These are phyloP conservation scores for Kalmanozyma brasiliensis DNA, from an alignment of 1,284 basidiomycete species.

Conservation along the genomic window DNA sequence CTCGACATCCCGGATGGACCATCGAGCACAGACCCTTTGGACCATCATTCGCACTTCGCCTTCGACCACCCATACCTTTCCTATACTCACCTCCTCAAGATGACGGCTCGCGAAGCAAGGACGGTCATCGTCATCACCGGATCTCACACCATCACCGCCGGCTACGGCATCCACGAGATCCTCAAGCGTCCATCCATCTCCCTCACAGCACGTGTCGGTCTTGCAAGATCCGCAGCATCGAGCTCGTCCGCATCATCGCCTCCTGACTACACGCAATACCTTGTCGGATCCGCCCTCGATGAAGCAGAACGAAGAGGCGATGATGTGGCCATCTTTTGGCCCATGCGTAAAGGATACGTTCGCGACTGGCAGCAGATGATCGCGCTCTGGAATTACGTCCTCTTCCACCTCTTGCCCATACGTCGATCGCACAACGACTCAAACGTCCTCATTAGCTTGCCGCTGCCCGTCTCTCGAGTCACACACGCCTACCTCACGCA, in stretches of 20 bases:
- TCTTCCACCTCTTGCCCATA: conserved; percentile 80
- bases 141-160: conserved; percentile 77
- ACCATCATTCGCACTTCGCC: neutral
- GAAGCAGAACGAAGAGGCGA: conserved; percentile 80
- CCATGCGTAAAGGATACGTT: conserved; percentile 80
- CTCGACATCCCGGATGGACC: conserved; percentile 3
- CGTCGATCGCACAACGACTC: conserved; percentile 87
- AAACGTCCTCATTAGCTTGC: conserved; percentile 80
- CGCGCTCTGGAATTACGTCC: conserved; percentile 86
- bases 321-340: conserved; percentile 81
- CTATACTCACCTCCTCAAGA: conserved; percentile 3
- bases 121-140: conserved; percentile 84
- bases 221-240: conserved; percentile 30
- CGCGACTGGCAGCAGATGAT: conserved; percentile 90
- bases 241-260: conserved; percentile 21
- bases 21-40: conserved; percentile 23
- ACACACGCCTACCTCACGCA: conserved; percentile 82
- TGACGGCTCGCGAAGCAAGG: conserved; percentile 78
- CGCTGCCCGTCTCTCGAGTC: conserved; percentile 77
- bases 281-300: conserved; percentile 83
- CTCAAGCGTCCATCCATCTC: conserved; percentile 77
- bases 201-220: conserved; percentile 66
- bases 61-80: neutral
- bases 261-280: conserved; percentile 72
- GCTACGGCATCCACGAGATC: conserved; percentile 82